Conservation (phyloP, 257 asterid genomes). For the Penstemon eatonii region DNA sequence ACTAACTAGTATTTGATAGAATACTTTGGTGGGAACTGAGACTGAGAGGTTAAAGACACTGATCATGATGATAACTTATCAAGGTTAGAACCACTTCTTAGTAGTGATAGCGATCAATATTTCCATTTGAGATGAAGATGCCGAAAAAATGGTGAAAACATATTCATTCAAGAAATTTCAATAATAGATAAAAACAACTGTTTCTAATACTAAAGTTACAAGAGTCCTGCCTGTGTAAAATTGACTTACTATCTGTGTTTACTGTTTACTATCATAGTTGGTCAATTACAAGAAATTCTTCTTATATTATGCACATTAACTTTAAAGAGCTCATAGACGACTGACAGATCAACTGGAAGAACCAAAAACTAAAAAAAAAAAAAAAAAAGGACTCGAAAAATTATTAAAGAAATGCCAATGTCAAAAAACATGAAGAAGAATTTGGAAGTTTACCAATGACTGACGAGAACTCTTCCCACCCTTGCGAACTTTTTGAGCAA, state of each 20-base stretch:
- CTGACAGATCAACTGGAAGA: neutral
- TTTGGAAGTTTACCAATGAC: constrained; percentile 37
- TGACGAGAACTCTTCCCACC: constrained; percentile 49
- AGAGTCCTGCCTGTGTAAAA: neutral
- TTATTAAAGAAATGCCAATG: neutral
- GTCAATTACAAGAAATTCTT: neutral
- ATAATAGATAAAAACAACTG: neutral
- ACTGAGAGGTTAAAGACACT: neutral
- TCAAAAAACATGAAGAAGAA: constrained; percentile 16
- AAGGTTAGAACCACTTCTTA: neutral
- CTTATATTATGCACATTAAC: too few relatives aligned
- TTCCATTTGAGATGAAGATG: neutral
- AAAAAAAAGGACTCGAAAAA: too few relatives aligned
- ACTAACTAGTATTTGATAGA: neutral
- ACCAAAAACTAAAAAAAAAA: neutral
- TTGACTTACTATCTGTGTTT: neutral
- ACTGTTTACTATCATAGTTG: neutral
- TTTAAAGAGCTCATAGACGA: constrained; percentile 3
- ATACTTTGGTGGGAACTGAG: neutral
- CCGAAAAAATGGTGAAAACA: neutral
- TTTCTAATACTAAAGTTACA: constrained; percentile 14
- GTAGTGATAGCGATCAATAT: neutral
- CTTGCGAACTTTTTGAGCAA: constrained; percentile 43
- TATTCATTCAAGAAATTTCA: constrained; percentile 8
- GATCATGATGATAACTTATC: neutral